Base-by-base conservation (phyloP, 768 basidiomycete species). In the Lactifluus pinguis region DNA sequence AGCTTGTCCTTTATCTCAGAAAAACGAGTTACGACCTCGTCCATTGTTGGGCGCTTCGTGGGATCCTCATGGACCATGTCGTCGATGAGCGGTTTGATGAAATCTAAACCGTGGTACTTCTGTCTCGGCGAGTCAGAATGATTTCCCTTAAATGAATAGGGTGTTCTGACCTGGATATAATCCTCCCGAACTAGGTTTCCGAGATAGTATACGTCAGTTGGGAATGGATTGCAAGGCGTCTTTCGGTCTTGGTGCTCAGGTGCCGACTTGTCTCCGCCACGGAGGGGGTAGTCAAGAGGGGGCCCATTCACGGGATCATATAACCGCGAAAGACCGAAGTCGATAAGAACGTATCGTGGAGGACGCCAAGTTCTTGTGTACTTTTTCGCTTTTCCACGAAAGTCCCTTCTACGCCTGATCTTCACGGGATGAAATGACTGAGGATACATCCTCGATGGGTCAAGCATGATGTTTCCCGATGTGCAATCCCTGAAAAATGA, bases 61-160 rank as follows among this genome's bases (percentile, higher is more conserved):
- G 74, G 73, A 51, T 77, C 70, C 0, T 69, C 62, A 54, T 75
- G 72, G 1, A 71, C 66, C 76, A 77, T 77, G 15, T 75, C 72
- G 0, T 54, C 53, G 34, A 68, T 63, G 6, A 67, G 52, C 41
- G 42, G 25, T 47, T 53, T 19, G 9, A 63, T 55, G 41, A 63
- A 63, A 9, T 60, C 48, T 4, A 63, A 49, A 2, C 61, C 61
- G 4, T 60, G n/a, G 21, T 49, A 58, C 32, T 62, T 57, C 61
- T 62, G 42, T 13, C 6, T 50, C 19, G 25, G 13, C 29, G 25
- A 25, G 10, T 56, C 36, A 56, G 55, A 34, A 39, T 6, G 7
- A 17, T 59, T 32, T n/a, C 25, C 1, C 7, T 42, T 4, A 17
- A 15, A 42, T 7, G 21, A 42, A 17, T 6, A 1, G 17, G 10